Conservation (phyloP, 2,329 filamentous ascomycete species). For the Trichoderma koningiopsis region DNA sequence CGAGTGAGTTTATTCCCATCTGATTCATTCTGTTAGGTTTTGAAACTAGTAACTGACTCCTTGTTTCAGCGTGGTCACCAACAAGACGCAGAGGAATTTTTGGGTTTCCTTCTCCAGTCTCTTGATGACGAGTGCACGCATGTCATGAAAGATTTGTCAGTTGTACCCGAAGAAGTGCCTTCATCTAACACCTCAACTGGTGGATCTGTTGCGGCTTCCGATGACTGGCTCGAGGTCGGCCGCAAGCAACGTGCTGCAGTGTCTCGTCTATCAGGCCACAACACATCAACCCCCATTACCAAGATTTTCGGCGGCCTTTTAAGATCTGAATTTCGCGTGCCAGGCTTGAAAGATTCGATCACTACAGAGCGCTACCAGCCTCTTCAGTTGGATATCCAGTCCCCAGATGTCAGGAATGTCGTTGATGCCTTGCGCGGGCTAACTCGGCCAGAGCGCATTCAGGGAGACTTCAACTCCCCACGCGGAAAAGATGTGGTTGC, state of each 20-base stretch:
- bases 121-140: constrained; percentile 89
- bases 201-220: constrained; percentile 35
- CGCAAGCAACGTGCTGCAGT: constrained; percentile 85
- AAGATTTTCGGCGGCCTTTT: constrained; percentile 94
- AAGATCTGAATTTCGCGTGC: constrained; percentile 83
- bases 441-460: constrained; percentile 80
- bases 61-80: constrained; percentile 77
- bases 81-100: constrained; percentile 96
- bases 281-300: constrained; percentile 78
- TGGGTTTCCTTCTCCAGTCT: constrained; percentile 89
- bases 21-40: not conserved
- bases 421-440: constrained; percentile 85
- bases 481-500: constrained; percentile 75
- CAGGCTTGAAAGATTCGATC: constrained; percentile 85
- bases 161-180: constrained; percentile 46
- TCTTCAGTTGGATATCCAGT: constrained; percentile 90
- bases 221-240: constrained; percentile 88
- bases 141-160: constrained; percentile 58
- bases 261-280: constrained; percentile 80
- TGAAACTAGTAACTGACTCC: constrained; percentile 11
- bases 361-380: constrained; percentile 93
- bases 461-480: constrained; percentile 80
- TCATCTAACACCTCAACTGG: constrained; percentile 34
- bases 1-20: constrained; percentile 60
- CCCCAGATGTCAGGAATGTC: constrained; percentile 84